A percentile compares a stretch with the other conserved stretches of the same genome.
Conservation (phyloP, 2,329 filamentous ascomycete genomes). For the Paecilomyces sp. region DNA sequence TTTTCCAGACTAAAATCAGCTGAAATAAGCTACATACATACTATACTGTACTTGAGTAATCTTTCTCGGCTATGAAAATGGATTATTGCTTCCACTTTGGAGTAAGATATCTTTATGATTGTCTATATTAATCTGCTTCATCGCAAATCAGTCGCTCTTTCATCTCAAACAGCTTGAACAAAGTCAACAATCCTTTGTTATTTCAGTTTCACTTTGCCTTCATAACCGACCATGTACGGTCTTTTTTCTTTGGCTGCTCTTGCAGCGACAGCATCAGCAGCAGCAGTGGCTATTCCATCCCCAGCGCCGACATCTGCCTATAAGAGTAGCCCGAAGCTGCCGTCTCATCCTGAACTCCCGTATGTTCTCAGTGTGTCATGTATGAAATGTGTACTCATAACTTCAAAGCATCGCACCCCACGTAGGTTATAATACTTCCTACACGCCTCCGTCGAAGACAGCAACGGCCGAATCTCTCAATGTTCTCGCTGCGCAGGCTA, state of each 20-base stretch:
- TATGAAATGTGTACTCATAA: slow-evolving; percentile 1
- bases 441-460: slow-evolving; percentile 7
- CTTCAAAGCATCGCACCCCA: neutral
- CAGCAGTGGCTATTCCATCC: neutral
- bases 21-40: neutral
- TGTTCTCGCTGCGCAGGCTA: too few relatives aligned
- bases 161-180: neutral
- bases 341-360: slow-evolving; percentile 6
- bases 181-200: neutral
- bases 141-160: neutral
- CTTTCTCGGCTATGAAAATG: neutral
- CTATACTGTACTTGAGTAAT: neutral
- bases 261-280: neutral
- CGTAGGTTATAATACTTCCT: neutral
- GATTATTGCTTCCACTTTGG: neutral
- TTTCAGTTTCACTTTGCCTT: neutral
- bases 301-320: neutral
- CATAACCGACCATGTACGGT: neutral
- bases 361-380: slow-evolving; percentile 8
- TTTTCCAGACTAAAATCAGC: neutral
- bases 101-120: neutral
- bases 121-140: neutral
- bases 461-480: neutral
- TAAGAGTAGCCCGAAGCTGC: neutral
- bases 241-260: neutral